A percentile compares a stretch with the other conserved stretches of the same genome.
Conservation (phyloP, 768 basidiomycete species). For the Naganishia vishniacii region DNA sequence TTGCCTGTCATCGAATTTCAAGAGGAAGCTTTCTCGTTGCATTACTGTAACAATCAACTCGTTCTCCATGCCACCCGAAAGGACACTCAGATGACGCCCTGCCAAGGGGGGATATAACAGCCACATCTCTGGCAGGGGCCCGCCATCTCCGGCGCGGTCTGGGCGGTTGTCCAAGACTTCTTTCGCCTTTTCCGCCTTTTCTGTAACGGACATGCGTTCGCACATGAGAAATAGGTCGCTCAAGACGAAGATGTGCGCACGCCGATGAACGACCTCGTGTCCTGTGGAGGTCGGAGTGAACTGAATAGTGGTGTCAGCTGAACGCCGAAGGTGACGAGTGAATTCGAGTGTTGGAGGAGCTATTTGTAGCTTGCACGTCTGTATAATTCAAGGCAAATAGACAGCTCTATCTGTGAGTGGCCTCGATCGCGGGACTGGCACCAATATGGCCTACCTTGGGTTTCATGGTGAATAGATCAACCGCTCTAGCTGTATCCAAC, state of each 20-base stretch:
- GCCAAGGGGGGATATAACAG: constrained; percentile 90
- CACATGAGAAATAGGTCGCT: constrained; percentile 89
- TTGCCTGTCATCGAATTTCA: constrained; percentile 60
- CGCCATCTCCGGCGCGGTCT: constrained; percentile 53
- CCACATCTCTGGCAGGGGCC: constrained; percentile 70
- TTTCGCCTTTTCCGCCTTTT: constrained; percentile 51
- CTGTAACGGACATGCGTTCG: constrained; percentile 70
- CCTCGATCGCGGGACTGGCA: not conserved
- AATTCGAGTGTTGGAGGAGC: constrained; percentile 71
- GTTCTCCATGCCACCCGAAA: constrained; percentile 55
- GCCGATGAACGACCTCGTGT: constrained; percentile 66
- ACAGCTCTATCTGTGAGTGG: constrained; percentile 15
- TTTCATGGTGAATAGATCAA: constrained; percentile 94
- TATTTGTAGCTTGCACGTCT: constrained; percentile 90
- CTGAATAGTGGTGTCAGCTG: constrained; percentile 65
- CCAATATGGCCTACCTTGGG: constrained; percentile 62
- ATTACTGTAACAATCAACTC: constrained; percentile 73
- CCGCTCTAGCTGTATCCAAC: constrained; percentile 66
- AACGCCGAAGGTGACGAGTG: constrained; percentile 67
- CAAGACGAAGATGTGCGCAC: constrained; percentile 79
- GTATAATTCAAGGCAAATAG: constrained; percentile 14
- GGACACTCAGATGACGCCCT: constrained; percentile 78
- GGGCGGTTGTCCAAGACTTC: constrained; percentile 46
- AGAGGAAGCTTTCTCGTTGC: constrained; percentile 72
- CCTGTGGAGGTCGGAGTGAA: constrained; percentile 69